These are phyloP conservation scores for Leptomonas pyrrhocoris DNA, from an alignment of 208 protist species.

Conservation along the genomic window DNA sequence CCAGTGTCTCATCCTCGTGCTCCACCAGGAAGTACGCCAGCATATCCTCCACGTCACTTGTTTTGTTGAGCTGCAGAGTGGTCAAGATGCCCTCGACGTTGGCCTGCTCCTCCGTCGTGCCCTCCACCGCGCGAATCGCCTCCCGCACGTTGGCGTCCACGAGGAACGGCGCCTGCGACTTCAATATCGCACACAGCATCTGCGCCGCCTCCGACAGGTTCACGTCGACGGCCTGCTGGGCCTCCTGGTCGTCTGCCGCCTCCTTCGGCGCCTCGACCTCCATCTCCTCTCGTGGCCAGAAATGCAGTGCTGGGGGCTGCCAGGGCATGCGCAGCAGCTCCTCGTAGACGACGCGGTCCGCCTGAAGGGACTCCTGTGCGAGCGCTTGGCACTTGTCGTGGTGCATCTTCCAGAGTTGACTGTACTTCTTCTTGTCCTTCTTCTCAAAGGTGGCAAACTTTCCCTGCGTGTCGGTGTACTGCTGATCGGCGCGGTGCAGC, in stretches of 20 bases:
- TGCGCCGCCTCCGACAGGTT: slow-evolving; percentile 78
- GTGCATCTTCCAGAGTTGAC: slow-evolving; percentile 95
- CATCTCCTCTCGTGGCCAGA: slow-evolving; percentile 73
- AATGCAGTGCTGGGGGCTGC: slow-evolving; percentile 81
- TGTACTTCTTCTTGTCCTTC: slow-evolving; percentile 93
- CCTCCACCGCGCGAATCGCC: slow-evolving; percentile 64
- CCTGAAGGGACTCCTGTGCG: slow-evolving; percentile 88
- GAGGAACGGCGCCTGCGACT: slow-evolving; percentile 86
- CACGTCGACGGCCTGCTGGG: slow-evolving; percentile 51
- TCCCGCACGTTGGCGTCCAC: slow-evolving; percentile 79
- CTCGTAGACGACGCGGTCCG: slow-evolving; percentile 96
- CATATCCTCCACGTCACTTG: slow-evolving; percentile 87
- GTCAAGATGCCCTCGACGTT: slow-evolving; percentile 93
- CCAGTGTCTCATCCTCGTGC: slow-evolving; percentile 60
- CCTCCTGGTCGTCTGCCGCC: slow-evolving; percentile 42
- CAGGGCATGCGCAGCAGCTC: slow-evolving; percentile 92
- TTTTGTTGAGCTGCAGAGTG: slow-evolving; percentile 86
- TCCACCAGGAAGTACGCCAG: slow-evolving; percentile 88
- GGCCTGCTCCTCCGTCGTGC: slow-evolving; percentile 85
- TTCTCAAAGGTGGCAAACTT: slow-evolving; percentile 95
- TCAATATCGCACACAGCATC: slow-evolving; percentile 88
- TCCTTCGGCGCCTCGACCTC: slow-evolving; percentile 47
- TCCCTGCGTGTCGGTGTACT: slow-evolving; percentile 96
- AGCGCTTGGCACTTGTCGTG: slow-evolving; percentile 90
- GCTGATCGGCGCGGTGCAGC: slow-evolving; percentile 90